Evolutionary conservation across 768 basidiomycete species (phyloP), one percentile per base, ranked within the genome.

Genomic region (Tricholoma saponaceum): DNA sequence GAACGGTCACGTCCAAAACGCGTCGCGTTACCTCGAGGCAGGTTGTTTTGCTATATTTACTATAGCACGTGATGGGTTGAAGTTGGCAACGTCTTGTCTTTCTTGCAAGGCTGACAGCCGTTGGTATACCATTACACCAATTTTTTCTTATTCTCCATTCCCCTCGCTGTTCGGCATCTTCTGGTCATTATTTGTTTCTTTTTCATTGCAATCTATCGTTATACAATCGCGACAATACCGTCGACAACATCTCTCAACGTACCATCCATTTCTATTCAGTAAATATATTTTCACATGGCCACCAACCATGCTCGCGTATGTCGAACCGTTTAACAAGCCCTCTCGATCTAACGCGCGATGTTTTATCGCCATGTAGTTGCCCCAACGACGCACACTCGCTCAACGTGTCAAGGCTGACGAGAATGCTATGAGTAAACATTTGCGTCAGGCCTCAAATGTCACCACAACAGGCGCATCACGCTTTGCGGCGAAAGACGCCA

Each of bases 381-480:
- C 87, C 56, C 77, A 85, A 74, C 86, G 90, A 65, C 84, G 90
- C 64, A 74, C 80, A 49, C 76, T 84, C 62, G 74, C 82, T 62
- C 85, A 85, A 69, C 87, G 89, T 69, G 74, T 72, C 67, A 90
- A 87, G 70, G 83, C 75, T 59, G 90, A 92, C 69, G 90, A 92
- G 76, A 91, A 92, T 67, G 87, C 89, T 51, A 80, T 79, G 66
- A 83, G 80, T 64, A 83, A 77, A 71, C 86, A 90, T 66, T 66
- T 79, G 33, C 86, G 89, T 58, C 86, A 89, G 63, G 62, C 78
- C 16, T 87, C 86, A 16, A 80, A 76, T 61, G 73, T 72, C 62
- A 67, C 76, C 33, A 63, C 74, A 28, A 63, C 75, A 51, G 82
- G 79, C 43, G 72, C 82, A 44, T 74, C 80, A 56, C 83, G 86